phyloP scores from a whole-genome alignment of 441 rosid species.

The Breynia disticha region DNA sequence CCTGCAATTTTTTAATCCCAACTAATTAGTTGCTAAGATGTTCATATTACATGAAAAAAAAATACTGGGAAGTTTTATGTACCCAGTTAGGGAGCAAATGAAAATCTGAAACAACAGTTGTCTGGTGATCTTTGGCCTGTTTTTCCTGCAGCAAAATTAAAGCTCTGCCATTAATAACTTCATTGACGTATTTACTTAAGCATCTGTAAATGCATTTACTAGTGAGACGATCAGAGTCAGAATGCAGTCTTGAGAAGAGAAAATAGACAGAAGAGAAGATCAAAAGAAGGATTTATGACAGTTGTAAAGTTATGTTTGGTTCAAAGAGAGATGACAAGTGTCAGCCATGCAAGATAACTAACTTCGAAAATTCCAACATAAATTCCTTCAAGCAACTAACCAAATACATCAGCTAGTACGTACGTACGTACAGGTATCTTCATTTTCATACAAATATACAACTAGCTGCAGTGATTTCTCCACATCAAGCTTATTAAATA shows the following conservation, averaged over 20 bases:
- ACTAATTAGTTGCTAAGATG: no score
- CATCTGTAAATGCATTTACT: not conserved
- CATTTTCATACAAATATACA: no score
- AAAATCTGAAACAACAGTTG: conserved; percentile 44
- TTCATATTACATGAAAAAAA: no score
- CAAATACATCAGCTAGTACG: not conserved
- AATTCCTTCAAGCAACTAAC: conserved; percentile 3
- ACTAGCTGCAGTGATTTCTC: not conserved
- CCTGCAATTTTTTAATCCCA: conserved; percentile 22
- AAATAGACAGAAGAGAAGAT: not conserved
- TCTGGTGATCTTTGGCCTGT: conserved; percentile 58
- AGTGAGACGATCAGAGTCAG: not conserved
- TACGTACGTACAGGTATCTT: no score
- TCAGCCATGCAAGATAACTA: conserved; percentile 33
- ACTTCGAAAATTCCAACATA: not conserved
- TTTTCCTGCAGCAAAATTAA: conserved; percentile 40
- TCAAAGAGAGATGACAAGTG: conserved; percentile 12
- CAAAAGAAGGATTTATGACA: not conserved
- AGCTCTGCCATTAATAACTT: not conserved
- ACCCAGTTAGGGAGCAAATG: conserved; percentile 81
- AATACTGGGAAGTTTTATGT: not conserved
- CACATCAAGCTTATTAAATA: no score
- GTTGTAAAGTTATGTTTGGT: not conserved
- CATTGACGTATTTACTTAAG: not conserved
- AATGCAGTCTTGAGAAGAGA: not conserved